A percentile compares a stretch with the other conserved stretches of the same genome.
These are phyloP conservation scores for Bonia amplexicaulis DNA, from an alignment of 176 grass and related monocot species.

Conservation along the genomic window DNA sequence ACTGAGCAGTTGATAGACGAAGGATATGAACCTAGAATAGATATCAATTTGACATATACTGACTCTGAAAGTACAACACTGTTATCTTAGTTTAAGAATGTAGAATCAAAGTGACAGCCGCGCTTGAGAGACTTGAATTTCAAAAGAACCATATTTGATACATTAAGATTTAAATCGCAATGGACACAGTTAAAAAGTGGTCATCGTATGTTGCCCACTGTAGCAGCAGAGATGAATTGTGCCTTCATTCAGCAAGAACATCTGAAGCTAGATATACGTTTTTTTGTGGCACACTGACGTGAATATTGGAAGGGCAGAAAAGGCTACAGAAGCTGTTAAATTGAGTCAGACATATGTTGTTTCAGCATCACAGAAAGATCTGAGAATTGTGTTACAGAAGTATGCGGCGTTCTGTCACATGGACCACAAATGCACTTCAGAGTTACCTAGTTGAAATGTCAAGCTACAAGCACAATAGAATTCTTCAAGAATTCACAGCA, in stretches of 20 bases:
- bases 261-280: too few species aligned
- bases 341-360: neutral
- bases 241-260: too few species aligned
- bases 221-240: too few species aligned
- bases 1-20: slow-evolving; percentile 41
- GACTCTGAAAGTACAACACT: neutral
- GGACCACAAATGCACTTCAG: neutral
- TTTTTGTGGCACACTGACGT: too few species aligned
- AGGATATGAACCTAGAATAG: slow-evolving; percentile 29
- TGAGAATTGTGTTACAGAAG: neutral
- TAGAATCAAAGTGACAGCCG: too few species aligned
- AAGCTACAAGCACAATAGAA: neutral
- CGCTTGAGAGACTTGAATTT: neutral
- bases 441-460: neutral
- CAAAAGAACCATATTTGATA: too few species aligned
- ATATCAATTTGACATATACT: neutral
- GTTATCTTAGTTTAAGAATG: neutral
- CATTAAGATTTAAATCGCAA: too few species aligned
- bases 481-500: too few species aligned
- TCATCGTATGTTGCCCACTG: neutral
- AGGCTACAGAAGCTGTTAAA: neutral
- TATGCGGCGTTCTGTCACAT: neutral
- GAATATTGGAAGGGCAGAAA: neutral
- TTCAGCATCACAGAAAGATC: neutral
- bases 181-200: neutral